A percentile compares a stretch with the other conserved stretches of the same genome.
These are phyloP conservation scores for Trichoderma virens DNA, from an alignment of 495 filamentous ascomycete genomes.

Conservation along the genomic window DNA sequence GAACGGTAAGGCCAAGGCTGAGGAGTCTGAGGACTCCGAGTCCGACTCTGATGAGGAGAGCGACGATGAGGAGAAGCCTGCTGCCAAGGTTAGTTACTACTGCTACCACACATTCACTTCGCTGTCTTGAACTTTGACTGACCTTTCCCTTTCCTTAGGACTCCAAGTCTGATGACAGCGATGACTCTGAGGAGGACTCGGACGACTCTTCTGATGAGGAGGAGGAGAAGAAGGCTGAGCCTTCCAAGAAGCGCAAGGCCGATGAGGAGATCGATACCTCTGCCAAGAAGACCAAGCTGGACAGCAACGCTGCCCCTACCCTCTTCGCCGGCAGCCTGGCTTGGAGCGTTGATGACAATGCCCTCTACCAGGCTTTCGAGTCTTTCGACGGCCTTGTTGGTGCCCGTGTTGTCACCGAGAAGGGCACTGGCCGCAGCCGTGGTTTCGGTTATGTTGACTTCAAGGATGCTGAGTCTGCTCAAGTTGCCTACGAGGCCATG, in stretches of 20 bases:
- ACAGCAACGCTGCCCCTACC: slow-evolving; percentile 46
- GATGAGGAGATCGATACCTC: slow-evolving; percentile 50
- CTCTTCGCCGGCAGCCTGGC: slow-evolving; percentile 92
- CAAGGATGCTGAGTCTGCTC: slow-evolving; percentile 55
- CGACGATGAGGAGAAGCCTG: slow-evolving; percentile 36
- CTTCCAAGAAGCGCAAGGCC: slow-evolving; percentile 88
- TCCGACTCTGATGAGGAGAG: slow-evolving; percentile 29
- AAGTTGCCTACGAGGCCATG: slow-evolving; percentile 73
- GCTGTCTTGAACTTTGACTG: neutral
- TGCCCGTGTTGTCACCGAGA: slow-evolving; percentile 77
- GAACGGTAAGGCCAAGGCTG: slow-evolving; percentile 28
- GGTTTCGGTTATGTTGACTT: slow-evolving; percentile 98
- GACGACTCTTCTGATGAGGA: slow-evolving; percentile 36
- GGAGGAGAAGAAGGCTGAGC: slow-evolving; percentile 35
- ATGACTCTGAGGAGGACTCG: slow-evolving; percentile 23
- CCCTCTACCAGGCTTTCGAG: slow-evolving; percentile 80
- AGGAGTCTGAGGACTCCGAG: slow-evolving; percentile 12
- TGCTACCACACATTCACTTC: neutral
- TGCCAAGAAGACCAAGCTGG: slow-evolving; percentile 77
- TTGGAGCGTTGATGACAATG: slow-evolving; percentile 91
- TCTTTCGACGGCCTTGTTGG: slow-evolving; percentile 68
- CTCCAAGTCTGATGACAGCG: slow-evolving; percentile 9
- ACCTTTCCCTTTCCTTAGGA: neutral
- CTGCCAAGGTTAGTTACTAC: slow-evolving; percentile 35
- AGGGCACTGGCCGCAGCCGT: slow-evolving; percentile 73